phyloP scores from a whole-genome alignment of 2,329 filamentous ascomycete genomes.

The Fusarium siculi region DNA sequence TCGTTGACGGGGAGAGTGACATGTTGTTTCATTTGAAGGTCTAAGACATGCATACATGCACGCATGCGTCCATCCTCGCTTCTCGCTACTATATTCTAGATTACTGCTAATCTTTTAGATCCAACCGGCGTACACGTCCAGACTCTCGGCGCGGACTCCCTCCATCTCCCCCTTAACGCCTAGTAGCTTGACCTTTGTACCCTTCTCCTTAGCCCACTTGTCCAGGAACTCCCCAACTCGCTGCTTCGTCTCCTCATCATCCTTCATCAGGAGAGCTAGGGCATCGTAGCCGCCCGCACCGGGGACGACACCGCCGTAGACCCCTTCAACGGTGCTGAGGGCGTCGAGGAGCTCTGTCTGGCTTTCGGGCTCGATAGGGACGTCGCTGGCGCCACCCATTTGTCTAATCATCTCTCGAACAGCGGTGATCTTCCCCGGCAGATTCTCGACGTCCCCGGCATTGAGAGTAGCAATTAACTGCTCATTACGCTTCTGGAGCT shows the following conservation, averaged over 20 bases:
- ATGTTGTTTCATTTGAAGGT: conserved; percentile 24
- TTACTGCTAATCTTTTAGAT: conserved; percentile 39
- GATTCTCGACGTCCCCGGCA: conserved; percentile 55
- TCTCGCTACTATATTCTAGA: not conserved
- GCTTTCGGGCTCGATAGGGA: conserved; percentile 87
- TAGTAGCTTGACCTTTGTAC: conserved; percentile 74
- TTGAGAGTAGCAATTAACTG: conserved; percentile 73
- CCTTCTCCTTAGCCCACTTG: conserved; percentile 70
- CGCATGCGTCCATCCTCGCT: conserved; percentile 10
- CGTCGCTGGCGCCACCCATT: conserved; percentile 79
- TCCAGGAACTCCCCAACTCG: conserved; percentile 71
- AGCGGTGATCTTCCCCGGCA: conserved; percentile 59
- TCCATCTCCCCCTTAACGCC: conserved; percentile 78
- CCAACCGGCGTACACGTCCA: conserved; percentile 58
- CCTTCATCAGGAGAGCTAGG: conserved; percentile 80
- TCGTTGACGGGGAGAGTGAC: conserved; percentile 11
- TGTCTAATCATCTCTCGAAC: conserved; percentile 74
- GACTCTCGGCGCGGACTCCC: conserved; percentile 64
- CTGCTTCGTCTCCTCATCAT: conserved; percentile 72
- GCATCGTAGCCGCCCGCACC: conserved; percentile 96
- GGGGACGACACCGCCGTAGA: conserved; percentile 91
- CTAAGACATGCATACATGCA: conserved; percentile 20
- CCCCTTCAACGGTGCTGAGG: conserved; percentile 76
- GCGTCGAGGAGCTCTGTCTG: conserved; percentile 89
- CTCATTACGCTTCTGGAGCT: conserved; percentile 80